Conservation (phyloP, 2,329 filamentous ascomycete species). For the Claviceps africana region DNA sequence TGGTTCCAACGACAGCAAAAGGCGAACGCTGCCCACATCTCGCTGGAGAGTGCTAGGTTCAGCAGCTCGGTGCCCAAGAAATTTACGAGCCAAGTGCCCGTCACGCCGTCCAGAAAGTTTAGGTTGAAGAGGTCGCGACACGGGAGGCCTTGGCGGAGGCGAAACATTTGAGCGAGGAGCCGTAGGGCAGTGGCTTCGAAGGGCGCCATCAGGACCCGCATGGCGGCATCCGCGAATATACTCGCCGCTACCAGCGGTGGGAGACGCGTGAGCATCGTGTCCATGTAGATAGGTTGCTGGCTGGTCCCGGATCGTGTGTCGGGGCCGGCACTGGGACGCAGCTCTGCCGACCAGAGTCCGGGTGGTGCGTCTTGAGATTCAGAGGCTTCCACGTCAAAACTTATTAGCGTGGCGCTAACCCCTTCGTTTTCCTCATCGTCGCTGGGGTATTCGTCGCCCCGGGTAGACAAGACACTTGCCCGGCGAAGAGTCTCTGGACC, state of each 20-base stretch:
- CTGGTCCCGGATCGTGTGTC: conserved; percentile 14
- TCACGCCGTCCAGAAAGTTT: conserved; percentile 23
- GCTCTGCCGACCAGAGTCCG: conserved; percentile 44
- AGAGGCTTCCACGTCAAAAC: conserved; percentile 46
- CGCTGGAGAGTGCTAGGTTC: conserved; percentile 29
- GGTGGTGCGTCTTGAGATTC: conserved; percentile 36
- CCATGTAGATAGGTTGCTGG: conserved; percentile 25
- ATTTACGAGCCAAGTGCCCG: conserved; percentile 28
- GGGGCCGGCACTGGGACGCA: conserved; percentile 33
- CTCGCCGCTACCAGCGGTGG: conserved; percentile 34
- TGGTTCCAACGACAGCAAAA: conserved; percentile 25
- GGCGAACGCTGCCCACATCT: conserved; percentile 31
- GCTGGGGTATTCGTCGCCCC: conserved; percentile 38
- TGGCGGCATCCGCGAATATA: conserved; percentile 29
- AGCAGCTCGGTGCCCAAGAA: conserved; percentile 31
- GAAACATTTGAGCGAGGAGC: conserved; percentile 29
- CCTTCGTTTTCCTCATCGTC: conserved; percentile 44
- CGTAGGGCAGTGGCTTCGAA: conserved; percentile 33
- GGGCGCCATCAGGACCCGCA: conserved; percentile 30
- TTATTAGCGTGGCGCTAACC: conserved; percentile 43
- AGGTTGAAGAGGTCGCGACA: conserved; percentile 24
- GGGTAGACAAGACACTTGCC: conserved; percentile 31
- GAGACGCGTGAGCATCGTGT: conserved; percentile 36
- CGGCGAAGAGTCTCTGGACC: conserved; percentile 23
- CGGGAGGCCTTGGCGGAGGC: conserved; percentile 23